Base-by-base conservation (phyloP, 2,329 filamentous ascomycete genomes). In the Fonsecaea erecta region DNA sequence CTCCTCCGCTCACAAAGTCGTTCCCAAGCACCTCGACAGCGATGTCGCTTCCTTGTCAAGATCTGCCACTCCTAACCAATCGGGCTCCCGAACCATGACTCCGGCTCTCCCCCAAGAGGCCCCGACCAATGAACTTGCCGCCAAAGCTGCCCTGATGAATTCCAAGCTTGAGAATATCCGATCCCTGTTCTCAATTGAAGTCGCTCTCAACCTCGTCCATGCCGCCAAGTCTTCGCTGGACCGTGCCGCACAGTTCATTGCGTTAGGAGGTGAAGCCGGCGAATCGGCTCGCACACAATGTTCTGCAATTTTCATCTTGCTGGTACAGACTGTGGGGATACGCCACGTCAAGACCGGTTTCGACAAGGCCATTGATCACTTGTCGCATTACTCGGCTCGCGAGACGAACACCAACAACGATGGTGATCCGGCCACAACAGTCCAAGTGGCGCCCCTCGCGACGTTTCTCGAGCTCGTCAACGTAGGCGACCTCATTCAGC, bases 401-500 rank as follows among this genome's bases (percentile, higher is more conserved):
- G 90, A 96, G 70, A 84, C 83, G 73, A 82, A 86, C 68, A 30
- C 26, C n/a, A 43, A 60, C 28, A 79, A 83, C 46, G 91, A 90
- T 73, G 87, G 90, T 68, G 87, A 90, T 70, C 86, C 86, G 72
- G 83, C 88, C 69, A 82, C 86, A 11, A 91, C 91, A 0, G 93
- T 97, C 7, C 92, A 93, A 61, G 71, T 72, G 11, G 71, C 71
- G 4, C 95, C 95, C 1, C 84, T 99, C 3, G 93, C 97, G 52
- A 97, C 92, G 0, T 99, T 99, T 73, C 87, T 99, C 67, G 95
- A 99, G 79, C 86, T 99, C 30, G 95, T 99, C 76, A 99, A 99
- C 75, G 94, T 99, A 0, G 95, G 95, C 64, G 95, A 99, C 76
- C 84, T 99, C 64, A 99, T 99, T 72, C 92, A 96, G 65, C 95